These are phyloP conservation scores for Cyberlindnera xylosilytica DNA, from an alignment of 805 yeast species.

Conservation along the genomic window DNA sequence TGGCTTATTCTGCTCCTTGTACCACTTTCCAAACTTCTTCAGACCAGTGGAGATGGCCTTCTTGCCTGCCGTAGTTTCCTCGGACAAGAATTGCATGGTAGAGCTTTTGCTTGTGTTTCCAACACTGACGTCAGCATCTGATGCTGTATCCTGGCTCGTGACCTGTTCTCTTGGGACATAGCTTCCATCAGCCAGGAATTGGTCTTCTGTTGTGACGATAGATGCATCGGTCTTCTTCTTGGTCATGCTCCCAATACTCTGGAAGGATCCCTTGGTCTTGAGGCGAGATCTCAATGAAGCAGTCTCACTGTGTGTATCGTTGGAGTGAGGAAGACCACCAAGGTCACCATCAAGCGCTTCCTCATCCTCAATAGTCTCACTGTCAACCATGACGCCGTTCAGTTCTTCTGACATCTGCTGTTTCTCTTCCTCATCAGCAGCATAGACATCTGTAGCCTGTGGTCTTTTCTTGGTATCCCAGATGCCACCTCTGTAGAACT, in stretches of 20 bases:
- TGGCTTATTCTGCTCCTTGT: slow-evolving; percentile 44
- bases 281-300: slow-evolving; percentile 17
- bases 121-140: slow-evolving; percentile 17
- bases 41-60: slow-evolving; percentile 44
- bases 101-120: slow-evolving; percentile 7
- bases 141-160: slow-evolving; percentile 8
- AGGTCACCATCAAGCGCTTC: neutral
- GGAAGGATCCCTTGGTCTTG: slow-evolving; percentile 6
- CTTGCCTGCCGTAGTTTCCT: slow-evolving; percentile 30
- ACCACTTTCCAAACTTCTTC: slow-evolving; percentile 68
- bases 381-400: neutral
- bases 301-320: slow-evolving; percentile 14
- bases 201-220: slow-evolving; percentile 26
- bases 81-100: slow-evolving; percentile 26
- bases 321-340: slow-evolving; percentile 1
- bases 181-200: slow-evolving; percentile 28
- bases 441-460: slow-evolving; percentile 6
- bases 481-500: slow-evolving; percentile 86
- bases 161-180: slow-evolving; percentile 19
- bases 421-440: slow-evolving; percentile 5
- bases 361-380: neutral
- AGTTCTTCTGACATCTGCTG: neutral
- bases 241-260: neutral
- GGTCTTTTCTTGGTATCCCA: slow-evolving; percentile 57
- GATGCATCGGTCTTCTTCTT: slow-evolving; percentile 24